These are phyloP conservation scores for Apiospora malaysiana DNA, from an alignment of 2,329 filamentous ascomycete species.

Conservation along the genomic window DNA sequence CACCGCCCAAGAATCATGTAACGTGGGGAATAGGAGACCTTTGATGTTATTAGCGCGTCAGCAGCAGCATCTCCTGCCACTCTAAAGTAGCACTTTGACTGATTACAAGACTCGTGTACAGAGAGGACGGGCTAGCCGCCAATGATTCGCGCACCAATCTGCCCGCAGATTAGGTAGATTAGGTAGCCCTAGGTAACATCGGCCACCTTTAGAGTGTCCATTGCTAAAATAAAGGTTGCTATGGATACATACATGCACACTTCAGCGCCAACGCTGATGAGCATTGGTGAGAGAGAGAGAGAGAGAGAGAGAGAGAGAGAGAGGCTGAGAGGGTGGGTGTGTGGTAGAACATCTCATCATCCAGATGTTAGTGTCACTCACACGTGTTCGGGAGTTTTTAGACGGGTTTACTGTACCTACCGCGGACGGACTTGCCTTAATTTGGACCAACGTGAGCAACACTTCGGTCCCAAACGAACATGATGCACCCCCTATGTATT, in stretches of 20 bases:
- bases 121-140: neutral
- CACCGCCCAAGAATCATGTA: neutral
- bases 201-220: neutral
- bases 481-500: neutral
- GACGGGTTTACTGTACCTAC: neutral
- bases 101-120: neutral
- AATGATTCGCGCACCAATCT: neutral
- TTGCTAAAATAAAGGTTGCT: neutral
- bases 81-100: no score
- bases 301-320: no score
- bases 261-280: neutral
- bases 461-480: neutral
- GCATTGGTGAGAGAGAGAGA: no score
- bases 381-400: slow-evolving; percentile 8
- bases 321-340: neutral
- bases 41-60: neutral
- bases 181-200: neutral
- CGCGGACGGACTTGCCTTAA: slow-evolving; percentile 4
- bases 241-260: neutral
- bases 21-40: neutral
- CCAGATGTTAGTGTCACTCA: slow-evolving; percentile 10
- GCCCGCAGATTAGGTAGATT: neutral
- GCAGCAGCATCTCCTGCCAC: neutral
- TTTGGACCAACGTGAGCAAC: neutral
- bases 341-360: neutral